Percentiles rank a stretch among this genome's conserved stretches.
These are phyloP conservation scores for Pleurotus citrinopileatus DNA, from an alignment of 768 basidiomycete genomes.

Conservation along the genomic window DNA sequence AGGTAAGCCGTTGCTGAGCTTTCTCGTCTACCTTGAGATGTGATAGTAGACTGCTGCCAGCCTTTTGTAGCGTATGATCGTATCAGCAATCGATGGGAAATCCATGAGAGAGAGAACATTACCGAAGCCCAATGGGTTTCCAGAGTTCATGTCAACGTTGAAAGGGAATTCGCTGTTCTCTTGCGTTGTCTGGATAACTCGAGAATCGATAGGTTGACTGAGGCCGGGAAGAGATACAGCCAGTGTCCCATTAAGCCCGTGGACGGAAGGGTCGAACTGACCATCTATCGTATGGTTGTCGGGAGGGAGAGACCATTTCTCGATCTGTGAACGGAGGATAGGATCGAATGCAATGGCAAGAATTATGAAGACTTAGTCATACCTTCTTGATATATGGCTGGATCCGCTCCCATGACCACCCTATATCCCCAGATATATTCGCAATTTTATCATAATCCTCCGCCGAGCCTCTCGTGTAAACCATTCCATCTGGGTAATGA, in stretches of 20 bases:
- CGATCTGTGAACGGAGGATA: constrained; percentile 19
- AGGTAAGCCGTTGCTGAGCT: constrained; percentile 24
- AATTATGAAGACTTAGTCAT: not conserved
- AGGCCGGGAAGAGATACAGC: constrained; percentile 22
- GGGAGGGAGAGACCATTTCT: constrained; percentile 21
- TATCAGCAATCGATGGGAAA: not conserved
- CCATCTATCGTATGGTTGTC: constrained; percentile 26
- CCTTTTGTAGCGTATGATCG: constrained; percentile 11
- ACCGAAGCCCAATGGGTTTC: constrained; percentile 28
- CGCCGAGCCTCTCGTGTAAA: constrained; percentile 21
- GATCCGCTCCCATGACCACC: constrained; percentile 27
- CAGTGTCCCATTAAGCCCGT: constrained; percentile 22
- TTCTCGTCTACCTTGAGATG: constrained; percentile 15
- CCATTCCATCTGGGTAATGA: constrained; percentile 19
- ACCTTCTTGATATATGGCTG: constrained; percentile 24
- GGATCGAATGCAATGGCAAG: not conserved
- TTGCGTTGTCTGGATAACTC: constrained; percentile 20
- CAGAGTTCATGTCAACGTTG: constrained; percentile 28
- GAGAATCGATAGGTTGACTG: constrained; percentile 14
- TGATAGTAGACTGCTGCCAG: constrained; percentile 18
- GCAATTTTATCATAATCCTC: constrained; percentile 26
- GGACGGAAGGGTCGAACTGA: constrained; percentile 24
- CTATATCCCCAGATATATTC: constrained; percentile 19
- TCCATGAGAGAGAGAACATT: not conserved
- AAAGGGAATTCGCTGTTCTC: constrained; percentile 22